Base-by-base conservation (phyloP, 2,329 filamentous ascomycete genomes). In the Arthrobotrys sphaeroides region DNA sequence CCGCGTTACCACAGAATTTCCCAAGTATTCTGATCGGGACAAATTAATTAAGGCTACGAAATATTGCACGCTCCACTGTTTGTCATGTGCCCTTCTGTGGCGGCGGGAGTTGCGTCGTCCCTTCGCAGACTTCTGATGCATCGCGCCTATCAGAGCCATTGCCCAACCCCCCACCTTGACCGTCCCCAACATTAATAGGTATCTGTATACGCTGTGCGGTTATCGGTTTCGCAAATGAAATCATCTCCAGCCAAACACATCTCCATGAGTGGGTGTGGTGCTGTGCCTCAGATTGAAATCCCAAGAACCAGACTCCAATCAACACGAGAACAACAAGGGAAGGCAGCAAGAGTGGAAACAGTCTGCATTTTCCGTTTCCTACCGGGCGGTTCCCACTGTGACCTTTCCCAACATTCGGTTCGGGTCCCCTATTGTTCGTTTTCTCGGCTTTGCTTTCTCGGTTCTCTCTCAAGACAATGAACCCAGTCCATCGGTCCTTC, bases 221-320 rank as follows among this genome's bases (percentile, higher is more conserved):
- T 47, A 26, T 28, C 18, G 10, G n/a, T 51, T 36, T 57, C 38
- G 24, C 24, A 49, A 43, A 49, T 12, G n/a, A 61, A 45, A 62
- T 62, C 42, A 45, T 1, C 47, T 22, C 24, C 18, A 49, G 49
- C 13, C 24, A 66, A 47, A 73, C 49, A 40, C 53, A 51, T 53
- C 7, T 28, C 16, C 28, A 36, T 49, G 4, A 12, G 26, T 51
- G 18, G 16, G 57, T 22, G 47, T 60, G 26, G 38, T 28, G 43
- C 43, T 60, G 40, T 60, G 22, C 18, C 38, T 51, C 28, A 53
- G 38, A 51, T 43, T 16, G 5, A 55, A 26, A 45, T 66, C 60
- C 69, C 69, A 61, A 43, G 69, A 73, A 66, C 69, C 69, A 55
- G 53, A 66, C 47, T 73, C 31, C 38, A 38, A 38, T 33, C 38